These are phyloP conservation scores for Colletotrichum nymphaeae DNA, from an alignment of 2,329 filamentous ascomycete genomes.

Conservation along the genomic window DNA sequence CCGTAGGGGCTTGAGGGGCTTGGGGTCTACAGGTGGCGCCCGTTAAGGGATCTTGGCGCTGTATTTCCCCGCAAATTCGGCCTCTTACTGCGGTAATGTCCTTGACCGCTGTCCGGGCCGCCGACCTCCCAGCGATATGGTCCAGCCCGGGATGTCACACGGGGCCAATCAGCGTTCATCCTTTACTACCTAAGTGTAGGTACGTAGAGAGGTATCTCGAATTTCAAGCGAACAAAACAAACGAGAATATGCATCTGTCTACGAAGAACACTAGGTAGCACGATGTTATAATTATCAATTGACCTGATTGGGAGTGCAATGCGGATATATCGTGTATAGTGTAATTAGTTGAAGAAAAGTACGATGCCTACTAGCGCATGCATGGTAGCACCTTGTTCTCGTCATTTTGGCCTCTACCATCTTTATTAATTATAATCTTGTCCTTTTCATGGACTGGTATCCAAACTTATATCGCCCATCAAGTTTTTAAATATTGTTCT, in stretches of 20 bases:
- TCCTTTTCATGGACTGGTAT: slow-evolving; percentile 5
- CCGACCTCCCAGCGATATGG: slow-evolving; percentile 17
- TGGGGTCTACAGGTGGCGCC: background rate
- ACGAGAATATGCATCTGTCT: background rate
- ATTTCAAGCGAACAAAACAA: background rate
- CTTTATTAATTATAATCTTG: background rate
- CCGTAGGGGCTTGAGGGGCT: background rate
- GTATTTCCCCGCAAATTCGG: slow-evolving; percentile 31
- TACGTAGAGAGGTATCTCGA: background rate
- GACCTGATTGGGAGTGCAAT: background rate
- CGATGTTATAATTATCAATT: background rate
- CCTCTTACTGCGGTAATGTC: background rate
- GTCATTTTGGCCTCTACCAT: background rate
- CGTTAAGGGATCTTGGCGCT: slow-evolving; percentile 20
- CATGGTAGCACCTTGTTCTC: background rate
- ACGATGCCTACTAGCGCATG: background rate
- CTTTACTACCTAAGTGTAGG: background rate
- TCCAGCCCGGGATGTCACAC: background rate
- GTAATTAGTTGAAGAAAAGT: background rate
- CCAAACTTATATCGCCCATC: background rate
- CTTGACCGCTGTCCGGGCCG: slow-evolving; percentile 24
- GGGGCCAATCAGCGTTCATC: background rate
- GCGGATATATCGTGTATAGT: background rate
- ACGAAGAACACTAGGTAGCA: background rate
- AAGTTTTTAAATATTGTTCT: background rate